Evolutionary conservation across 169 alveolate genomes (phyloP), one percentile per base, ranked within the genome.

Genomic region (Plasmodium gaboni): DNA sequence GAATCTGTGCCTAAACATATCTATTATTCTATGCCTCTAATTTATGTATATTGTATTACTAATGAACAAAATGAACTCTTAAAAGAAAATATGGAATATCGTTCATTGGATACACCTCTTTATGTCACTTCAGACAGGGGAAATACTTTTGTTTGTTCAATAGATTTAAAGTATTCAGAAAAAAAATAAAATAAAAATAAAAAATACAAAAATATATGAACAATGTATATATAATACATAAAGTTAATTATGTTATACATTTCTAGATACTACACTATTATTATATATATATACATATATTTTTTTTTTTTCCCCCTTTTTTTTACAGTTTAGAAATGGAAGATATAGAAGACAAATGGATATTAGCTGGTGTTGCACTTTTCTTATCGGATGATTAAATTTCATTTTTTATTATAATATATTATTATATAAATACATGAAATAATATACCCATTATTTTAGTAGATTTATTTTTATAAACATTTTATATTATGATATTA

Each of bases 331-430:
- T 97, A 93, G 93, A 92, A 67, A 87, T 87, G 17, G 96, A 93
- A 67, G 96, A 93, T 51, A 71, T 51, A 53, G 91, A 78, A 64
- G 91, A 87, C 44, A 93, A 92, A 48, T 98, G 99, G 99, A 94
- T 98, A 26, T 96, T 98, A 53, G 98, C 98, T 61, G 99, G 99
- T 60, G 98, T 96, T 68, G 98, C 98, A 55, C 93, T 98, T 71
- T 93, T 97, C 28, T 94, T 96, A 94, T 94, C 97, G 74, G 98
- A 97, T 46, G 99, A 96, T 68, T 96, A 93, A 59, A 13, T 46
- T 46, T 7, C 1, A 19, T 9, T 46, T 44, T 63, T 59, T 61
- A 19, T 38, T 19, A 8, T 22, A 8, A 61, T 19, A 61, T 55
- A 55, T 13, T 55, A 55, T 55, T 55, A 55, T 55, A 55, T 2